Evolutionary conservation across 345 rosid genomes (phyloP), one percentile per base, ranked within the genome.

Genomic region (Gossypium anomalum): DNA sequence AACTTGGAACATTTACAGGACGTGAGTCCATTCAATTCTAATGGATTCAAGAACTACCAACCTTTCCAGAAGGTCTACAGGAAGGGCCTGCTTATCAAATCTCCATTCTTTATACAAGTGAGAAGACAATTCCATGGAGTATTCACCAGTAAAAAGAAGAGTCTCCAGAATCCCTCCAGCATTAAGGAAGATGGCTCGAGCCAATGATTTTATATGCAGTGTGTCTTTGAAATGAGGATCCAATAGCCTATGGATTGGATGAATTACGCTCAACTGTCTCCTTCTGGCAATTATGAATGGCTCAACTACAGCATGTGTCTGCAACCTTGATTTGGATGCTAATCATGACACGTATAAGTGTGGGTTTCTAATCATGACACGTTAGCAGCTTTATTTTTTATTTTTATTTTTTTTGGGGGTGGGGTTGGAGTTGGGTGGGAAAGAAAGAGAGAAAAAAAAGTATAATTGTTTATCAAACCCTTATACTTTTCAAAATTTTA

Each of bases 201-300:
- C 83, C 71, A 90, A 43, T 70, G 91, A 87, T 72, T 86, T 89
- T 72, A 85, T 75, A 73, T 87, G 90, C 80, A 87, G 80, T 60
- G 89, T 87, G 74, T 86, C 87, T 80, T 84, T 87, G 85, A 89
- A 84, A 83, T 89, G 92, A 15, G 91, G 94, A 74, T 84, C 80
- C 64, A 89, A 66, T n/a, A 89, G 83, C 72, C 72, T 70, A 70
- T 86, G 83, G 60, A 89, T 72, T 20, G 94, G 94, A 74, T 89
- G 90, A 90, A 89, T 85, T 20, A 49, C 75, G 17, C 94, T 89
- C 75, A 89, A 55, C 45, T 84, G 88, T 80, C 94, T 87, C 65
- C 89, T 83, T 4, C 86, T 82, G 52, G 90, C 92, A 80, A 89
- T 89, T 22, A 89, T 79, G 87, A 86, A 85, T 13, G 94, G 92